Percentiles rank a stretch among this genome's conserved stretches.
Conservation (phyloP, 2,329 filamentous ascomycete species). For the Pseudogymnoascus sp. region DNA sequence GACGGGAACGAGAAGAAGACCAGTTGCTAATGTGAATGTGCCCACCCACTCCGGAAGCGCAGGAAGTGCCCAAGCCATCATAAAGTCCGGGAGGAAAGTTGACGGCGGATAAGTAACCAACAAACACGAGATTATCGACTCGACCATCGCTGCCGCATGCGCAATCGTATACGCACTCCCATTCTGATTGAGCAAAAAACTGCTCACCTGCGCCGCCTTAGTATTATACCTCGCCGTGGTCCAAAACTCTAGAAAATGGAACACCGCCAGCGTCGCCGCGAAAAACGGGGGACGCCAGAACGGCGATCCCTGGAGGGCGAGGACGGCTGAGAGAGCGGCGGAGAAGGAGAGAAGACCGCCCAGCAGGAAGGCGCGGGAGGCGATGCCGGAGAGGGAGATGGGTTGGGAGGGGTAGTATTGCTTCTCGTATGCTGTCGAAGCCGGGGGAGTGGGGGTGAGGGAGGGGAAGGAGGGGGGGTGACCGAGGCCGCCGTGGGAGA, state of each 20-base stretch:
- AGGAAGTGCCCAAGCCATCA: conserved; percentile 13
- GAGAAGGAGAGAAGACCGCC: conserved; percentile 21
- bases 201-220: conserved; percentile 56
- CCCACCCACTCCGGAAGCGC: conserved; percentile 32
- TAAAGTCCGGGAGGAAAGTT: conserved; percentile 39
- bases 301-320: conserved; percentile 14
- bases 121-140: conserved; percentile 69
- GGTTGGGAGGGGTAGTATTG: conserved; percentile 22
- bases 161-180: conserved; percentile 78
- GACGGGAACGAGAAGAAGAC: conserved; percentile 52
- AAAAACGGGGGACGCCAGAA: conserved; percentile 61
- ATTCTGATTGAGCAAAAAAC: conserved; percentile 79
- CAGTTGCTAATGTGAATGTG: conserved; percentile 39
- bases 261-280: conserved; percentile 58
- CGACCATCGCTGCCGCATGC: conserved; percentile 63
- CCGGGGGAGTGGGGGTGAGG: conserved; percentile 8
- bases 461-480: not conserved
- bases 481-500: conserved; percentile 9
- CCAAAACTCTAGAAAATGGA: conserved; percentile 97
- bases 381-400: conserved; percentile 31
- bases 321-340: conserved; percentile 1
- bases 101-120: conserved; percentile 37
- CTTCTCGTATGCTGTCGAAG: conserved; percentile 17
- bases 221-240: conserved; percentile 82
- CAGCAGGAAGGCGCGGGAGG: conserved; percentile 28